A percentile compares a stretch with the other conserved stretches of the same genome.
Evolutionary conservation across 108 stramenopile genomes (phyloP).

Genomic region (Bacterosira constricta): DNA sequence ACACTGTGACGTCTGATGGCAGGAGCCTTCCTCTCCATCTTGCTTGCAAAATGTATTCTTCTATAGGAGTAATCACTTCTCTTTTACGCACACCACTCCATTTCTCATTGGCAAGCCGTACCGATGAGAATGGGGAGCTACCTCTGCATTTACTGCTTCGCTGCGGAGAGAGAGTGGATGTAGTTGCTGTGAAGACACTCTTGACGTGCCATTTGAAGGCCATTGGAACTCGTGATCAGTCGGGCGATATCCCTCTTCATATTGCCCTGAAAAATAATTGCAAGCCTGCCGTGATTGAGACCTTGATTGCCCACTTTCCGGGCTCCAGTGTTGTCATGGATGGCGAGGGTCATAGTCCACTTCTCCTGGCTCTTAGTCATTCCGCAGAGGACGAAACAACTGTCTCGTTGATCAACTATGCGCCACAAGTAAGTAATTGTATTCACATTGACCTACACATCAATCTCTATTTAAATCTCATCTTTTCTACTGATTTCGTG

Average conservation of each 20-base stretch:
- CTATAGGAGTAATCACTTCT: slow-evolving; percentile 87
- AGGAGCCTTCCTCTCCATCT: slow-evolving; percentile 85
- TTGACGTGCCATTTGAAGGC: slow-evolving; percentile 82
- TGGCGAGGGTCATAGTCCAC: slow-evolving; percentile 81
- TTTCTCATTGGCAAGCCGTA: slow-evolving; percentile 82
- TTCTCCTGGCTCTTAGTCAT: slow-evolving; percentile 77
- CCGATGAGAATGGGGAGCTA: slow-evolving; percentile 87
- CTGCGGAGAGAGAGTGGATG: slow-evolving; percentile 85
- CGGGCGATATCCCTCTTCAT: slow-evolving; percentile 82
- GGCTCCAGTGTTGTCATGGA: slow-evolving; percentile 76
- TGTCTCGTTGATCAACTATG: slow-evolving; percentile 81
- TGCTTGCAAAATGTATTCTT: slow-evolving; percentile 83
- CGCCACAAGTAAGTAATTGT: slow-evolving; percentile 58
- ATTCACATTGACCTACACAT: not conserved
- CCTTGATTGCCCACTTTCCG: slow-evolving; percentile 79
- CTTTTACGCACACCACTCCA: slow-evolving; percentile 66
- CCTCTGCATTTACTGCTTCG: slow-evolving; percentile 86
- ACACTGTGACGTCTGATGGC: slow-evolving; percentile 80
- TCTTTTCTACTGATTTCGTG: not conserved
- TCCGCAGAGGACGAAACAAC: slow-evolving; percentile 83
- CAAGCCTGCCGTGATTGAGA: slow-evolving; percentile 70
- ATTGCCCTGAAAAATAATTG: slow-evolving; percentile 84
- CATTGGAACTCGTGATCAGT: slow-evolving; percentile 78
- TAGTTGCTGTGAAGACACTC: slow-evolving; percentile 86
- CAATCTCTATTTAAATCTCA: not conserved